Percentiles rank a stretch among this genome's conserved stretches.
These are phyloP conservation scores for Furcasterigmium sp. DNA, from an alignment of 2,329 filamentous ascomycete genomes.

Conservation along the genomic window DNA sequence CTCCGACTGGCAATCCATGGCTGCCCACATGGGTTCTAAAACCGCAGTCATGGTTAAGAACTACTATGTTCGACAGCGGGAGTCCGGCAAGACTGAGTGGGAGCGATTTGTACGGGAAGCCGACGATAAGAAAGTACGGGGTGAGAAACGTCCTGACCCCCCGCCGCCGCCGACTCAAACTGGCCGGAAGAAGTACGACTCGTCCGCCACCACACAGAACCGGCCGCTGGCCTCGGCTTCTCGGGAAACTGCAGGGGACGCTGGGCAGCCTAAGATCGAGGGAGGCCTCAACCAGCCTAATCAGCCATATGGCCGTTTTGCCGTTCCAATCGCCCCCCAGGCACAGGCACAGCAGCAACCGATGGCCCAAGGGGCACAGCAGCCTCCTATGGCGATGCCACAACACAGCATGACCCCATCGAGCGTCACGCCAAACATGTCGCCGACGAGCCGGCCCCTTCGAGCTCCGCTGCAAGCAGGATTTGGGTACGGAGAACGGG, in stretches of 20 bases:
- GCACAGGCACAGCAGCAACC: constrained; percentile 19
- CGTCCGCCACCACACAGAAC: constrained; percentile 28
- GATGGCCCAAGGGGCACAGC: constrained; percentile 7
- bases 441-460: constrained; percentile 36
- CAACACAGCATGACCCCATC: constrained; percentile 31
- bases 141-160: constrained; percentile 55
- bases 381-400: constrained; percentile 22
- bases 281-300: constrained; percentile 19
- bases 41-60: constrained; percentile 81
- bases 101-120: constrained; percentile 55
- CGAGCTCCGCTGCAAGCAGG: constrained; percentile 32
- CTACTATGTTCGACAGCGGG: constrained; percentile 60
- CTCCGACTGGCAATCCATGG: constrained; percentile 72
- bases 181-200: constrained; percentile 47
- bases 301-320: constrained; percentile 36
- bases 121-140: constrained; percentile 47
- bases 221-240: constrained; percentile 36
- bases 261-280: constrained; percentile 40
- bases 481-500: constrained; percentile 41
- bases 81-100: constrained; percentile 54
- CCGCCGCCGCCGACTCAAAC: constrained; percentile 50
- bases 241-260: constrained; percentile 37
- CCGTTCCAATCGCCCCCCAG: constrained; percentile 38
- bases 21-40: constrained; percentile 75
- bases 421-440: constrained; percentile 36